phyloP scores from a whole-genome alignment of 306 rosid genomes.

The Acacia confusa region DNA sequence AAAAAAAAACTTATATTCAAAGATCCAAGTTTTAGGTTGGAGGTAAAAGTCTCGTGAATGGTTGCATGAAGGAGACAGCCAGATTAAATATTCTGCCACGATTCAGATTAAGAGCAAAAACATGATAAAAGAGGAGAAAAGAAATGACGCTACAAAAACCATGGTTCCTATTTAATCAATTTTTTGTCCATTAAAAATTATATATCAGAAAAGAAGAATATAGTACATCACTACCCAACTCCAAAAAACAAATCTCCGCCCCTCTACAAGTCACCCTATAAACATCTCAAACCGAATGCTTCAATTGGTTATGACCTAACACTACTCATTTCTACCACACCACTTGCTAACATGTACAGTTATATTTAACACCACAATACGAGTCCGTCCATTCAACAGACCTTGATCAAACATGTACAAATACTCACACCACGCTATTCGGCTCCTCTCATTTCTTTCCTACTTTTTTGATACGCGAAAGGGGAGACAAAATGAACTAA shows the following conservation, averaged over 20 bases:
- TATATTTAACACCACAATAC: background rate
- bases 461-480: background rate
- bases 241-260: background rate
- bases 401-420: slow-evolving; percentile 20
- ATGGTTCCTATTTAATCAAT: background rate
- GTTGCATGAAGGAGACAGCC: slow-evolving; percentile 52
- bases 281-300: background rate
- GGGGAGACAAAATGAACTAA: background rate
- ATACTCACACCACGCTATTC: slow-evolving; percentile 26
- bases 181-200: background rate
- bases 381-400: background rate
- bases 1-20: too few relatives aligned
- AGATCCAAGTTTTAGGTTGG: slow-evolving; percentile 14
- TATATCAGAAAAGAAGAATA: background rate
- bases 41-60: slow-evolving; percentile 61
- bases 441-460: background rate
- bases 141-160: background rate
- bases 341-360: background rate
- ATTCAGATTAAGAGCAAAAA: slow-evolving; percentile 54
- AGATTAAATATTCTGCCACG: slow-evolving; percentile 48
- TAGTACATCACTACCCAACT: background rate
- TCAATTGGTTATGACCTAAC: background rate
- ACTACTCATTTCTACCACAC: background rate
- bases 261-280: background rate
- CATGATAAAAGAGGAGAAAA: background rate